Evolutionary conservation across 2,329 filamentous ascomycete species (phyloP).

Genomic region (Colletotrichum incanum): DNA sequence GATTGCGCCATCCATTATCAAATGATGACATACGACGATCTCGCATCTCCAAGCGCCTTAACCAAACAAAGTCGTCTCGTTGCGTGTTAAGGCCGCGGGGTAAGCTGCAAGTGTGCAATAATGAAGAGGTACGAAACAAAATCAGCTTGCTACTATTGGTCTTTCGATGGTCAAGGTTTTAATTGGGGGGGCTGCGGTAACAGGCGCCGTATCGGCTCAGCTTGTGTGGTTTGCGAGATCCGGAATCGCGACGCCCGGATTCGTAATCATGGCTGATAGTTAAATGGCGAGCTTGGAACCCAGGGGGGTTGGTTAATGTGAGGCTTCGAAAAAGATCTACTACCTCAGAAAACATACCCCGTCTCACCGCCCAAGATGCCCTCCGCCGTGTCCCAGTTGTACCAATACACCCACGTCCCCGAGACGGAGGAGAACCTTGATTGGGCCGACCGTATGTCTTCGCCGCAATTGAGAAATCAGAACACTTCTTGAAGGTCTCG

Average conservation of each 20-base stretch:
- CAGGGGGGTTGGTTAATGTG: not conserved
- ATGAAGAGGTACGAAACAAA: slow-evolving; percentile 20
- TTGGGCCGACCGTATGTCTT: slow-evolving; percentile 54
- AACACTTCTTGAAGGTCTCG: not conserved
- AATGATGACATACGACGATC: slow-evolving; percentile 42
- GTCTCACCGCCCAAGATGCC: slow-evolving; percentile 48
- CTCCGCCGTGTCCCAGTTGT: slow-evolving; percentile 50
- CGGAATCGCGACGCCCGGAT: slow-evolving; percentile 5
- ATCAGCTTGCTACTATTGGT: slow-evolving; percentile 30
- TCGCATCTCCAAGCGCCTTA: slow-evolving; percentile 23
- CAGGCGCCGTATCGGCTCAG: not conserved
- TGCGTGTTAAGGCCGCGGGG: slow-evolving; percentile 30
- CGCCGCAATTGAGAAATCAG: no score
- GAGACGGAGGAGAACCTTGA: slow-evolving; percentile 56
- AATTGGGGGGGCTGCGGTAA: not conserved
- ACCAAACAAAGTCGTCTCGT: slow-evolving; percentile 5
- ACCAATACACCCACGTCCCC: slow-evolving; percentile 54
- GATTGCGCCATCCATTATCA: slow-evolving; percentile 44
- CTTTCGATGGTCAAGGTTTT: not conserved
- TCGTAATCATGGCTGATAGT: slow-evolving; percentile 20
- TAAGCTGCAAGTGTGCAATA: slow-evolving; percentile 15
- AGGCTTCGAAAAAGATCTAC: slow-evolving; percentile 10
- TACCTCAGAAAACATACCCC: slow-evolving; percentile 13
- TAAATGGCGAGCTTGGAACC: slow-evolving; percentile 41
- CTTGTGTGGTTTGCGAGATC: not conserved